These are phyloP conservation scores for Claviceps pusilla DNA, from an alignment of 2,329 filamentous ascomycete genomes.

Conservation along the genomic window DNA sequence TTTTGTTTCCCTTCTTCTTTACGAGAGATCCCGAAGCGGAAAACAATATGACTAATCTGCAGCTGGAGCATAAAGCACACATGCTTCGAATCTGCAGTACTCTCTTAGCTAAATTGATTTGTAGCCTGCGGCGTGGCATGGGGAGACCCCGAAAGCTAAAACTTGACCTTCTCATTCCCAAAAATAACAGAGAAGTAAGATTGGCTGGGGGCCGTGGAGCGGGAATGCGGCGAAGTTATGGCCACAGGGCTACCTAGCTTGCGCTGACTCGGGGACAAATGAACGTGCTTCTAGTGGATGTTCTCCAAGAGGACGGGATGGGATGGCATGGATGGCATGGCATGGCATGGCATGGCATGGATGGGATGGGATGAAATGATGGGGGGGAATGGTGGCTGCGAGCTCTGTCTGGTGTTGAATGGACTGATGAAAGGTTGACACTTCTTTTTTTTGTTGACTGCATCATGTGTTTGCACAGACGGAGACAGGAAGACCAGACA, in stretches of 20 bases:
- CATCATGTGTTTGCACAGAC: neutral
- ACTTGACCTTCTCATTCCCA: neutral
- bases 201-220: neutral
- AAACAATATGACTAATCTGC: neutral
- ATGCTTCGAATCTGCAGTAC: too few species aligned
- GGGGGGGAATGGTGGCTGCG: neutral
- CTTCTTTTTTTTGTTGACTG: neutral
- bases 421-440: too few species aligned
- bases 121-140: too few species aligned
- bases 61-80: neutral
- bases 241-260: neutral
- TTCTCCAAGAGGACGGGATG: neutral
- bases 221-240: constrained; percentile 16
- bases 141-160: too few species aligned
- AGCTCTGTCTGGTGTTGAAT: neutral
- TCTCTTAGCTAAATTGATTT: too few species aligned
- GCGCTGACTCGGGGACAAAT: neutral
- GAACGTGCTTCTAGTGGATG: neutral
- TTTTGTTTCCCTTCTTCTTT: neutral
- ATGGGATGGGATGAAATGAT: neutral
- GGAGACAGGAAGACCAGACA: too few species aligned
- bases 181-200: neutral
- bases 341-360: neutral
- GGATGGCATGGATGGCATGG: neutral
- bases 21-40: too few species aligned